phyloP scores from a whole-genome alignment of 257 asterid species.

The Solanum gracilifrons region DNA sequence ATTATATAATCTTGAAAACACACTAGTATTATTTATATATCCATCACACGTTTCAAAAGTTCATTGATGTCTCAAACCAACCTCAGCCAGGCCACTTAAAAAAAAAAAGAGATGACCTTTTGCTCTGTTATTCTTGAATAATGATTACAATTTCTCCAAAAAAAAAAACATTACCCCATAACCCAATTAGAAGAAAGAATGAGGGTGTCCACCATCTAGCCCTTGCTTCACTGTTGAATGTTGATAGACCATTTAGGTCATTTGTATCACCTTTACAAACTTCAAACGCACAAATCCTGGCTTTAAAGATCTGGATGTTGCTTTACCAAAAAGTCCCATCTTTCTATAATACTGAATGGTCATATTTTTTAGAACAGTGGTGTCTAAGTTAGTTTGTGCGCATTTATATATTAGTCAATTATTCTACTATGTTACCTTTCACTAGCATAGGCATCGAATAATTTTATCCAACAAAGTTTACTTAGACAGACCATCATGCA shows the following conservation, averaged over 20 bases:
- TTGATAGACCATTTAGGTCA: background rate
- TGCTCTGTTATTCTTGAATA: background rate
- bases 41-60: background rate
- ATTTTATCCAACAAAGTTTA: background rate
- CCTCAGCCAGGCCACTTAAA: background rate
- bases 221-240: too few species aligned
- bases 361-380: background rate
- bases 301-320: background rate
- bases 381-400: background rate
- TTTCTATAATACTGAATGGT: background rate
- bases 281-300: background rate
- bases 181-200: background rate
- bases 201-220: background rate
- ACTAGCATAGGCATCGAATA: fast-evolving
- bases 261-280: background rate
- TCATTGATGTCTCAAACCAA: background rate
- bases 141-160: background rate
- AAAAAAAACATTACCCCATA: background rate
- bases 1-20: background rate
- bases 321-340: background rate
- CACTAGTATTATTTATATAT: background rate
- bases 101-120: background rate
- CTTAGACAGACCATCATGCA: background rate
- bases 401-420: background rate
- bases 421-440: background rate